phyloP scores from a whole-genome alignment of 2,329 filamentous ascomycete species.

The Trichoderma arundinaceum region DNA sequence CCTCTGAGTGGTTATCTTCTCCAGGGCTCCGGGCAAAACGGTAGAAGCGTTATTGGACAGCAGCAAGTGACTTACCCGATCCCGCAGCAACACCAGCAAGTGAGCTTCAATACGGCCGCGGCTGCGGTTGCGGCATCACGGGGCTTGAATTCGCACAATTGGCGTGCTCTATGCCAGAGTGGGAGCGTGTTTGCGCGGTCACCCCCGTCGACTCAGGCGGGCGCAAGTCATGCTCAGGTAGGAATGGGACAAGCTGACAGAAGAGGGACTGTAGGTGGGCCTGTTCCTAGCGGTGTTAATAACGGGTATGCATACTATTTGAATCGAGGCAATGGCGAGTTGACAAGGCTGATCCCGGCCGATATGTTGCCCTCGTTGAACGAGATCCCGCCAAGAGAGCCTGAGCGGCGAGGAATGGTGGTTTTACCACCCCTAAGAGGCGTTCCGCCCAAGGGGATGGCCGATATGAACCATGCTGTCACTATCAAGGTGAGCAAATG shows the following conservation, averaged over 20 bases:
- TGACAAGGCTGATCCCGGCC: conserved; percentile 61
- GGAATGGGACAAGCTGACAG: background rate
- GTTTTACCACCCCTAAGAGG: conserved; percentile 52
- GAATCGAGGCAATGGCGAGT: conserved; percentile 58
- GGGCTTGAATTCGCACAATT: conserved; percentile 14
- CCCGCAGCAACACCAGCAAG: conserved; percentile 22
- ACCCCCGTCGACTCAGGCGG: background rate
- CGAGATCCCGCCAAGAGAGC: conserved; percentile 52
- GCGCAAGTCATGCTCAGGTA: background rate
- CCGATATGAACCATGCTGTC: conserved; percentile 47
- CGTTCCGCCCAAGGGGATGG: conserved; percentile 46
- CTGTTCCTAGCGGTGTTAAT: background rate
- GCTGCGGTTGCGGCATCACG: background rate
- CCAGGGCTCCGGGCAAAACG: background rate
- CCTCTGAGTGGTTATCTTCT: background rate
- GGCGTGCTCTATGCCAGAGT: conserved; percentile 2
- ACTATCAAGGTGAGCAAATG: conserved; percentile 48
- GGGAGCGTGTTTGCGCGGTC: conserved; percentile 1
- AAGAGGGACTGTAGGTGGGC: background rate
- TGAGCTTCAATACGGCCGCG: background rate
- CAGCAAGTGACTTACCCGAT: conserved; percentile 6
- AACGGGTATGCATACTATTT: conserved; percentile 56
- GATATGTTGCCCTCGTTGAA: conserved; percentile 56
- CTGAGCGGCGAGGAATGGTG: conserved; percentile 51
- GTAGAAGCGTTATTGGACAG: background rate